These are phyloP conservation scores for Metschnikowia anglica DNA, from an alignment of 805 yeast species.

Conservation along the genomic window DNA sequence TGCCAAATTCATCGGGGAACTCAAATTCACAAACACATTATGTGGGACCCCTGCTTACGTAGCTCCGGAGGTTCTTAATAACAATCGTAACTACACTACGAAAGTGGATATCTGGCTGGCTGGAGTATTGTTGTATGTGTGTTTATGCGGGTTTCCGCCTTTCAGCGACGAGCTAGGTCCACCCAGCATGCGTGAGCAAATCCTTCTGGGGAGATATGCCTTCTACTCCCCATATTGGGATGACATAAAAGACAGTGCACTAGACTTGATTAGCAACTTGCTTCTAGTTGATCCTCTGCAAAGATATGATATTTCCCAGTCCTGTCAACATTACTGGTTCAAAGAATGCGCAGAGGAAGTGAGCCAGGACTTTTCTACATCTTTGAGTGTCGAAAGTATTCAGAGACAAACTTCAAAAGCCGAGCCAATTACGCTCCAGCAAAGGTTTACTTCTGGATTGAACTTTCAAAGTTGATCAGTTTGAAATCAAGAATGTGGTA, in stretches of 20 bases:
- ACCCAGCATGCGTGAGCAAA: conserved; percentile 75
- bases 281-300: conserved; percentile 53
- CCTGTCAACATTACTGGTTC: conserved; percentile 49
- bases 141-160: conserved; percentile 83
- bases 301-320: conserved; percentile 41
- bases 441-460: conserved; percentile 19
- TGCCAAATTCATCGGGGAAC: conserved; percentile 67
- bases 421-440: conserved; percentile 20
- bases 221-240: conserved; percentile 84
- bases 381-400: not conserved
- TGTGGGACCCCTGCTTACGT: conserved; percentile 90
- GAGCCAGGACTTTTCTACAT: not conserved
- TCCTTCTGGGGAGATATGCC: conserved; percentile 62
- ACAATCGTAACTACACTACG: conserved; percentile 58
- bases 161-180: conserved; percentile 82
- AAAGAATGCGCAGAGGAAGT: conserved; percentile 13
- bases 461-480: conserved; percentile 6
- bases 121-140: conserved; percentile 74
- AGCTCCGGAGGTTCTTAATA: conserved; percentile 74
- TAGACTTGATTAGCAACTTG: conserved; percentile 64
- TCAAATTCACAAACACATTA: conserved; percentile 70
- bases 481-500: too few species aligned
- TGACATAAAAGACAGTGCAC: conserved; percentile 58
- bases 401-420: conserved; percentile 6
- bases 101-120: conserved; percentile 82